phyloP scores from a whole-genome alignment of 495 filamentous ascomycete genomes.

The Daldinia childiae region DNA sequence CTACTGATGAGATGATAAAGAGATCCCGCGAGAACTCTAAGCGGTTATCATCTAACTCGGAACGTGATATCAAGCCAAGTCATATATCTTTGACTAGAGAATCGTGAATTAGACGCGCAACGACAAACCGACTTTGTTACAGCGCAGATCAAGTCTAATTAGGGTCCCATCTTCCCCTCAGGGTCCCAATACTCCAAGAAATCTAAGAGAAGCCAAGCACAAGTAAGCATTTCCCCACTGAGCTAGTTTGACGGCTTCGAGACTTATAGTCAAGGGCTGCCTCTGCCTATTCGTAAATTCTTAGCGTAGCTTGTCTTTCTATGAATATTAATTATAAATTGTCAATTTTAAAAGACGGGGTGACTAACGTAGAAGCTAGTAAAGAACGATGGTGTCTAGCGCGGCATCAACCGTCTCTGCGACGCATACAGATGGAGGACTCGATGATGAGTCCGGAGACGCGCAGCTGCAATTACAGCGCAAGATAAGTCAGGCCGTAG shows the following conservation, averaged over 20 bases:
- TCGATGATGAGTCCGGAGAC: constrained; percentile 31
- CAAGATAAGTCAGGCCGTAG: constrained; percentile 49
- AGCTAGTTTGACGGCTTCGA: neutral
- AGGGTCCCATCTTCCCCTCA: constrained; percentile 19
- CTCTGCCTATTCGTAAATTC: neutral
- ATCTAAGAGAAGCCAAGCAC: constrained; percentile 21
- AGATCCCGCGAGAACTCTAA: constrained; percentile 12
- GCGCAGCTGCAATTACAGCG: constrained; percentile 40
- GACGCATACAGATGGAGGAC: constrained; percentile 34
- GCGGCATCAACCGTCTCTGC: constrained; percentile 36
- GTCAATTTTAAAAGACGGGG: no score
- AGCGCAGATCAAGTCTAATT: constrained; percentile 11
- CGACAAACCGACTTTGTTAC: constrained; percentile 12
- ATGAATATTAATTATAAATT: neutral
- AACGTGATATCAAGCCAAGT: neutral
- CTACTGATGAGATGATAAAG: constrained; percentile 17
- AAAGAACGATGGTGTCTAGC: constrained; percentile 36
- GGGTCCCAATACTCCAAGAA: constrained; percentile 1
- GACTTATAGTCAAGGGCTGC: neutral
- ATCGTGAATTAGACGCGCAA: constrained; percentile 8
- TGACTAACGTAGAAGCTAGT: neutral
- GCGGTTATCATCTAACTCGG: neutral
- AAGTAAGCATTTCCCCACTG: constrained; percentile 24
- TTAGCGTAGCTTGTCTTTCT: neutral
- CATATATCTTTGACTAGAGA: neutral